Conservation (phyloP, 1,139 yeast species). For the Pichia sp. region DNA sequence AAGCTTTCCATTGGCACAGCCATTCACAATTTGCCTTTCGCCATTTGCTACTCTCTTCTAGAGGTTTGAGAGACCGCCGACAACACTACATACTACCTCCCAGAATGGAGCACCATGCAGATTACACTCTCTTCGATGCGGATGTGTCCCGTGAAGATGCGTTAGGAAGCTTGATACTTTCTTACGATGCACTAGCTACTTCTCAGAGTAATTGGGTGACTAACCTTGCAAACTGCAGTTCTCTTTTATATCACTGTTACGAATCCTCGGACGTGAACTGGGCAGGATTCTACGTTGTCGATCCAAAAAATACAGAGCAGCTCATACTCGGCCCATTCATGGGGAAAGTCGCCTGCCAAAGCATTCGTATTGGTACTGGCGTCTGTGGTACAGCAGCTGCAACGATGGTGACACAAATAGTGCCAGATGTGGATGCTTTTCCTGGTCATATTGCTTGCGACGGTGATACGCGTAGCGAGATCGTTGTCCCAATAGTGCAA, state of each 20-base stretch:
- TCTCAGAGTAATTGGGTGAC: slow-evolving; percentile 81
- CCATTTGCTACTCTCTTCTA: neutral
- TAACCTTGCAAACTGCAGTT: slow-evolving; percentile 78
- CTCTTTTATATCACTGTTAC: slow-evolving; percentile 84
- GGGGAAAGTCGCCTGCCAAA: slow-evolving; percentile 95
- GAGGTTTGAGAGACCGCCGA: no score
- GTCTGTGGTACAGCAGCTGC: slow-evolving; percentile 87
- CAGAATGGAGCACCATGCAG: slow-evolving; percentile 50
- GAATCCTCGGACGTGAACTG: slow-evolving; percentile 62
- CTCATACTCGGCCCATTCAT: slow-evolving; percentile 88
- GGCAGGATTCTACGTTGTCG: slow-evolving; percentile 81
- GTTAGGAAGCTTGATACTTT: slow-evolving; percentile 49
- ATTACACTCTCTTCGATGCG: slow-evolving; percentile 42
- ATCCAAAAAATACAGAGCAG: slow-evolving; percentile 32
- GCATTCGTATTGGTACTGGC: slow-evolving; percentile 69
- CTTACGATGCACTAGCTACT: slow-evolving; percentile 56
- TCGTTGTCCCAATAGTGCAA: slow-evolving; percentile 71
- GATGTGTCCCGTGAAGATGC: slow-evolving; percentile 45
- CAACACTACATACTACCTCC: no score
- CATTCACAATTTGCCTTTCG: no score
- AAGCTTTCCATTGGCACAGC: no score
- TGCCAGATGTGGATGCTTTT: slow-evolving; percentile 63
- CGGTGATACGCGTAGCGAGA: slow-evolving; percentile 88
- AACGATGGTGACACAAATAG: slow-evolving; percentile 55
- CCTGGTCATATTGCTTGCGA: slow-evolving; percentile 98